Evolutionary conservation across 805 yeast species (phyloP), one percentile per base, ranked within the genome.

Genomic region (Wickerhamiella parazyma): DNA sequence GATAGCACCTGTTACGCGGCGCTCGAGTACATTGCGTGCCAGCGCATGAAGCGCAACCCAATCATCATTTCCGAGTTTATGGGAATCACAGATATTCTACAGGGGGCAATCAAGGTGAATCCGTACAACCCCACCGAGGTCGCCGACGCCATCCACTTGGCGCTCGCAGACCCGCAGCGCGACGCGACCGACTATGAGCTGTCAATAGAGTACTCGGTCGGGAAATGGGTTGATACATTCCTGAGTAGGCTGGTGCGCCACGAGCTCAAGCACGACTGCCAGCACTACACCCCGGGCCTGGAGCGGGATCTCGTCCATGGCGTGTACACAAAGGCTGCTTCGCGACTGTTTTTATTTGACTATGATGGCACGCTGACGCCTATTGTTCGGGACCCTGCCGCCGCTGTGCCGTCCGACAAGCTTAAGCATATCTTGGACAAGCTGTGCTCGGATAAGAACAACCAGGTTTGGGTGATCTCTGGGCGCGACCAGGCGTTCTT

Each of bases 351-450:
- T 54, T 61, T 91, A 53, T 87, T 91, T 63, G 99, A 91, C 63
- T 91, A 91, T 59, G 99, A 91, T 59, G 99, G 99, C 22, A 91
- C 99, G 1, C 68, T 91, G 52, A 85, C 98, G 0, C 97, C 97
- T 11, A 91, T 91, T 56, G 98, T 91, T 3, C 73, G 76, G 33
- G 97, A 91, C 54, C 99, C 99, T 1, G 85, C 89, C n/a, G 96
- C 97, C 0, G 98, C 98, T 0, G 81, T 91, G 34, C 98, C 99
- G 2, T 77, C 94, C 0, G 76, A 78, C 3, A 70, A 80, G 51
- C 67, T 91, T 36, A 68, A 74, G 43, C 61, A 67, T 7, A 73
- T 80, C 10, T 61, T 91, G 46, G 67, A 71, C 21, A 65, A 68
- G 24, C 67, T 91, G 42, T 68, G 80, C 2, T 67, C 68, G 11